Conservation (phyloP, 768 basidiomycete genomes). For the Tephrocybe sp. region DNA sequence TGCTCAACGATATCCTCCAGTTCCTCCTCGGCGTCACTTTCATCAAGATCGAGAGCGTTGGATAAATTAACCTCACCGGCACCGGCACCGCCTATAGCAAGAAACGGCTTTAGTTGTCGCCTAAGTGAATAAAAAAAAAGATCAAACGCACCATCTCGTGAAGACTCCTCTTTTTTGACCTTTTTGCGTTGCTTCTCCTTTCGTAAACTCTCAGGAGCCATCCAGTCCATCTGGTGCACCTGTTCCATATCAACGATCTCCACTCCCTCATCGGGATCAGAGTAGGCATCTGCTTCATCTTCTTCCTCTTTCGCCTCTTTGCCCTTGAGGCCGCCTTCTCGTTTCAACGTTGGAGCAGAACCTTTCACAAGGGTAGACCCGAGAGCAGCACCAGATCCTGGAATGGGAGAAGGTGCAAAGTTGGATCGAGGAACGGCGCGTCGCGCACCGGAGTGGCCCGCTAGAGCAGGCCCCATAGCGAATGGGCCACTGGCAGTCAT, state of each 20-base stretch:
- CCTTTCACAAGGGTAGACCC: conserved; percentile 51
- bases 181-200: conserved; percentile 42
- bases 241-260: conserved; percentile 85
- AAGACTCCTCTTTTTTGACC: conserved; percentile 45
- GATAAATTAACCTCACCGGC: conserved; percentile 42
- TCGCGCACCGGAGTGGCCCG: conserved; percentile 48
- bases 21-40: conserved; percentile 76
- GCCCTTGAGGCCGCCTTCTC: conserved; percentile 31
- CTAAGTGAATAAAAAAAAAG: not conserved
- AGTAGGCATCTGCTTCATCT: conserved; percentile 66
- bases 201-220: conserved; percentile 76
- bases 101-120: too few species aligned
- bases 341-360: conserved; percentile 49
- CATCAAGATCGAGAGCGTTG: conserved; percentile 68
- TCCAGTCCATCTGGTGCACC: conserved; percentile 79
- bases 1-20: conserved; percentile 75
- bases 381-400: conserved; percentile 37
- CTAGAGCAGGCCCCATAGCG: conserved; percentile 78
- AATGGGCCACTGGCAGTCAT: conserved; percentile 89
- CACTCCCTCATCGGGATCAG: conserved; percentile 84
- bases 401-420: conserved; percentile 47
- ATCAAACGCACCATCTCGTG: conserved; percentile 26
- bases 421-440: conserved; percentile 53
- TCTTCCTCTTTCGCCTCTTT: conserved; percentile 34
- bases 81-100: too few species aligned